Percentiles rank a stretch among this genome's conserved stretches.
Evolutionary conservation across 1,139 yeast genomes (phyloP).

Genomic region (Sugiyamaella xylanicola): DNA sequence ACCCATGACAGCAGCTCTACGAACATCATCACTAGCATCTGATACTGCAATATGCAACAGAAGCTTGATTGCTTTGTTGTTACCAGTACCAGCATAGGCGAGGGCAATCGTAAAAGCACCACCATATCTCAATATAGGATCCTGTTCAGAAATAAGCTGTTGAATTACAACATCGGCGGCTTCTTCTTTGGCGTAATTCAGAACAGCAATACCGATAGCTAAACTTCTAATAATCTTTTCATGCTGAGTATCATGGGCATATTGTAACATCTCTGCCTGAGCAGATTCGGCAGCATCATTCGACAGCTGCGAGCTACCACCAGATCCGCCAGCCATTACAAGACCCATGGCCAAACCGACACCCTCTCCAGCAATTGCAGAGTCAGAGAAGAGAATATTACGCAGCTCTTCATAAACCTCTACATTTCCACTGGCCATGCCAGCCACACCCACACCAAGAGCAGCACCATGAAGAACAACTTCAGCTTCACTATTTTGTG

Average conservation of each 20-base stretch:
- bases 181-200: conserved; percentile 84
- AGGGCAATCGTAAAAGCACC: conserved; percentile 93
- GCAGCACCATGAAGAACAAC: conserved; percentile 95
- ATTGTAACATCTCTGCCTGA: conserved; percentile 79
- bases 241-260: conserved; percentile 95
- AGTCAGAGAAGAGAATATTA: conserved; percentile 83
- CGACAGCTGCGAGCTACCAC: conserved; percentile 56
- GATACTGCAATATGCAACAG: conserved; percentile 92
- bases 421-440: conserved; percentile 84
- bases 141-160: conserved; percentile 70
- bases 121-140: conserved; percentile 88
- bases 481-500: conserved; percentile 67
- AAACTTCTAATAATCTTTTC: conserved; percentile 92
- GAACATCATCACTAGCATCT: conserved; percentile 94
- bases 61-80: conserved; percentile 81
- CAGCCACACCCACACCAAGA: conserved; percentile 94
- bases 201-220: conserved; percentile 84
- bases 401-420: conserved; percentile 80
- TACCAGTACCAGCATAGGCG: conserved; percentile 97
- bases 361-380: conserved; percentile 95
- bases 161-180: conserved; percentile 75
- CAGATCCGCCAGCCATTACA: conserved; percentile 72
- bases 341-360: conserved; percentile 97
- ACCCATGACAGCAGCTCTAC: conserved; percentile 95
- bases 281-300: conserved; percentile 49